Base-by-base conservation (phyloP, 768 basidiomycete species). In the Rhodocollybia butyracea region DNA sequence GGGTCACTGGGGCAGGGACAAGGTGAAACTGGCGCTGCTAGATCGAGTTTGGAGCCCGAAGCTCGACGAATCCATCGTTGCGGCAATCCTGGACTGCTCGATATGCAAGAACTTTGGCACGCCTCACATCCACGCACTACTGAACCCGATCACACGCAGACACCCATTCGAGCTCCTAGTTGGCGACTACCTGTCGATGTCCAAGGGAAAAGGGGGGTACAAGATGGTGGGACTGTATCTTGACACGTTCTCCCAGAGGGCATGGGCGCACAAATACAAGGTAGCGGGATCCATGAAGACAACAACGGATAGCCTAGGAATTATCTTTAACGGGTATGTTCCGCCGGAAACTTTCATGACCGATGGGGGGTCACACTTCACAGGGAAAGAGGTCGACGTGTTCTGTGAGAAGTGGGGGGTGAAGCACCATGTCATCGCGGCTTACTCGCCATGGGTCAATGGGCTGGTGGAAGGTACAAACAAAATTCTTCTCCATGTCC, bases 261-360 rank as follows among this genome's bases (percentile, higher is more conserved):
- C 64, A 0, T 74, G 69, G 70, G 72, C 50, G 1, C 61, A 46
- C 59, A 68, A 64, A 41, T 56, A 61, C 36, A 73, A 71, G 40
- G 21, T 22, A 5, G 32, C 29, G 7, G 48, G 40, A 31, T 27
- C 48, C 7, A 26, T 26, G 24, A 47, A 47, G 41, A 61, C 64
- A 0, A 74, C 70, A 1, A 5, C 12, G 26, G 3, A 3, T 2
- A 48, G 47, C 30, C 12, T 48, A n/a, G 8, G 12, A 1, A 21
- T 24, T 15, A 67, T 77, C 12, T 63, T 56, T 27, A 42, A 62
- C 3, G 36, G 43, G 1, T 74, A 66, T 51, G 27, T 47, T 1
- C 45, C 59, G 0, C 61, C 69, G 0, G 69, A 75, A 36, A 61
- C 61, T 0, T 63, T 77, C 12, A 48, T 48, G 47, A 31, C 29